These are phyloP conservation scores for Mycena vitilis DNA, from an alignment of 768 basidiomycete genomes.

Conservation along the genomic window DNA sequence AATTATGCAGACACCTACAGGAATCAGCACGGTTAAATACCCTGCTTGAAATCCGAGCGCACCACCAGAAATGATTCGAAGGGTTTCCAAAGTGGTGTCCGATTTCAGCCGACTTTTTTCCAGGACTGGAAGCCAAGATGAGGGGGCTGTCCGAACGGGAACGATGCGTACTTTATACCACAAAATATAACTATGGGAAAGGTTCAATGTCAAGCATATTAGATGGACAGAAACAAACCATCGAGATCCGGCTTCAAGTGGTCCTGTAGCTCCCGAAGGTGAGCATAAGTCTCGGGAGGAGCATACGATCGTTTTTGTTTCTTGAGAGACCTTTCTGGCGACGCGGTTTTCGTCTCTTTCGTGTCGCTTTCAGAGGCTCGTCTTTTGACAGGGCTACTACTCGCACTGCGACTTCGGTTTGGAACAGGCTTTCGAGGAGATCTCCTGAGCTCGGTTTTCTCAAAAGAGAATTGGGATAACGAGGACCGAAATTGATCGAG, in stretches of 20 bases:
- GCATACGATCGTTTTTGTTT: slow-evolving; percentile 59
- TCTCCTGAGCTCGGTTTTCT: slow-evolving; percentile 15
- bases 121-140: slow-evolving; percentile 60
- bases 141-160: background rate
- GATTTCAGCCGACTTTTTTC: slow-evolving; percentile 69
- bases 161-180: slow-evolving; percentile 75
- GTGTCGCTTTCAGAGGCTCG: background rate
- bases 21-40: too few species aligned
- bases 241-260: slow-evolving; percentile 65
- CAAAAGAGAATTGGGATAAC: slow-evolving; percentile 23
- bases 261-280: slow-evolving; percentile 65
- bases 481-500: slow-evolving; percentile 20
- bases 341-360: slow-evolving; percentile 3
- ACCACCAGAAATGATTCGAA: slow-evolving; percentile 84
- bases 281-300: slow-evolving; percentile 62
- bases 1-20: slow-evolving; percentile 64
- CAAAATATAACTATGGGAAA: slow-evolving; percentile 80
- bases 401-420: background rate
- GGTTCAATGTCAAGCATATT: background rate
- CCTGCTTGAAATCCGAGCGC: background rate
- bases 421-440: slow-evolving; percentile 28
- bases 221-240: slow-evolving; percentile 48
- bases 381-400: slow-evolving; percentile 11
- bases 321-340: slow-evolving; percentile 33
- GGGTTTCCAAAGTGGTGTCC: slow-evolving; percentile 87